These are phyloP conservation scores for Penicillium sp. DNA, from an alignment of 2,329 filamentous ascomycete species.

Conservation along the genomic window DNA sequence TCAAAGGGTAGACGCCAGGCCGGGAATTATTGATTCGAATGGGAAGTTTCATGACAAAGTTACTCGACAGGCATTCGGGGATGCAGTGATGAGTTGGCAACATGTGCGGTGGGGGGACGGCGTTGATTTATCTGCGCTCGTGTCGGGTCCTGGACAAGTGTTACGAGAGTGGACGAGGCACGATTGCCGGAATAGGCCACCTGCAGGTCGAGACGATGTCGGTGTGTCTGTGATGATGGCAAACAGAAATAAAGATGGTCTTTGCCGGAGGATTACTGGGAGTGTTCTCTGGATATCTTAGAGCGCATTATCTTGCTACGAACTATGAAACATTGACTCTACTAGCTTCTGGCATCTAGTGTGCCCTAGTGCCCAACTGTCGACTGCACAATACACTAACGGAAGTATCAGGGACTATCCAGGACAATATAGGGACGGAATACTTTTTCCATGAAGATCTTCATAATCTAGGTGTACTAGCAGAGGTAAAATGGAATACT, in stretches of 20 bases:
- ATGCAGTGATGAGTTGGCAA: conserved; percentile 82
- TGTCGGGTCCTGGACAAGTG: conserved; percentile 14
- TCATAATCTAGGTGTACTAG: neutral
- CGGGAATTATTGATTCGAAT: conserved; percentile 5
- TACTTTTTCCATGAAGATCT: neutral
- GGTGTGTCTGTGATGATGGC: neutral
- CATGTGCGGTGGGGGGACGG: conserved; percentile 48
- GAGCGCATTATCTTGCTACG: neutral
- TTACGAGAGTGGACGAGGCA: conserved; percentile 15
- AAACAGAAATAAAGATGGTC: neutral
- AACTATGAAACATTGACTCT: neutral
- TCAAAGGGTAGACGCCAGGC: neutral
- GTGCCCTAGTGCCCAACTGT: neutral
- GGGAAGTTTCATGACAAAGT: conserved; percentile 18
- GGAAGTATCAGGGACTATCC: too few species aligned
- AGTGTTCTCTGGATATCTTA: neutral
- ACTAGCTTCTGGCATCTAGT: neutral
- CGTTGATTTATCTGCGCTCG: conserved; percentile 24
- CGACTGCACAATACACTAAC: too few species aligned
- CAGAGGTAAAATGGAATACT: neutral
- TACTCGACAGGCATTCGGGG: conserved; percentile 51
- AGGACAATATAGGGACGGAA: too few species aligned
- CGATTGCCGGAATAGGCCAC: conserved; percentile 30
- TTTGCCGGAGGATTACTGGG: neutral
- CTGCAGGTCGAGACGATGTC: conserved; percentile 23